Evolutionary conservation across 768 basidiomycete species (phyloP).

Genomic region (Daedaleopsis sinensis): DNA sequence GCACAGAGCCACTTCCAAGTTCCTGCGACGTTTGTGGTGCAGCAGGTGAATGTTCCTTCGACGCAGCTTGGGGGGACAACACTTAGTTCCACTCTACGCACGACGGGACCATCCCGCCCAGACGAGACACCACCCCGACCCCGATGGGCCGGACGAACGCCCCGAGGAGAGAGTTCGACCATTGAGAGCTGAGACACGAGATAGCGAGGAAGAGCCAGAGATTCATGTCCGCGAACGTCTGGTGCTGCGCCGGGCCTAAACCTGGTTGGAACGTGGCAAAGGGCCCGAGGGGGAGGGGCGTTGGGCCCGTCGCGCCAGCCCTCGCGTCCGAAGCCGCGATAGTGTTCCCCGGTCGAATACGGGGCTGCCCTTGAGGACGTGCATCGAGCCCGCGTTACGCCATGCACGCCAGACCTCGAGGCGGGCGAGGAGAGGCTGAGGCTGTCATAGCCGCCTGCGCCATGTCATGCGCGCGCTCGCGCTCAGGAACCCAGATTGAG

Average conservation of each 20-base stretch:
- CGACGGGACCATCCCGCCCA: neutral
- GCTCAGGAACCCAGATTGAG: slow-evolving; percentile 16
- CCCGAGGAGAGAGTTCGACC: slow-evolving; percentile 4
- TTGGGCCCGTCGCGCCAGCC: neutral
- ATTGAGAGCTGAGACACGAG: slow-evolving; percentile 2
- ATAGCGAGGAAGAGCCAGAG: slow-evolving; percentile 5
- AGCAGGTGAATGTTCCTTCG: neutral
- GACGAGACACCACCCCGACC: neutral
- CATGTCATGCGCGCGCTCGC: neutral
- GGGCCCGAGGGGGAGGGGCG: too few relatives aligned
- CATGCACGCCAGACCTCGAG: neutral
- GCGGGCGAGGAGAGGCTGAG: neutral
- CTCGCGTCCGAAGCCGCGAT: neutral
- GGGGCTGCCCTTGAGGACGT: neutral
- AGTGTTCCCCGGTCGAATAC: neutral
- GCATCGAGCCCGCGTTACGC: neutral
- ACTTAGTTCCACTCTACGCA: neutral
- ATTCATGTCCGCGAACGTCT: neutral
- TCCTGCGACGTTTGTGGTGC: neutral
- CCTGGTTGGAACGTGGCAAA: neutral
- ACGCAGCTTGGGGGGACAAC: neutral
- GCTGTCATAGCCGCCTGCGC: neutral
- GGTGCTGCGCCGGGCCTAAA: slow-evolving; percentile 1
- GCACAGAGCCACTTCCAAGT: neutral
- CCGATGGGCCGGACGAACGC: slow-evolving; percentile 13